Evolutionary conservation across 2,329 filamentous ascomycete species (phyloP).

Genomic region (Myotisia sp.): DNA sequence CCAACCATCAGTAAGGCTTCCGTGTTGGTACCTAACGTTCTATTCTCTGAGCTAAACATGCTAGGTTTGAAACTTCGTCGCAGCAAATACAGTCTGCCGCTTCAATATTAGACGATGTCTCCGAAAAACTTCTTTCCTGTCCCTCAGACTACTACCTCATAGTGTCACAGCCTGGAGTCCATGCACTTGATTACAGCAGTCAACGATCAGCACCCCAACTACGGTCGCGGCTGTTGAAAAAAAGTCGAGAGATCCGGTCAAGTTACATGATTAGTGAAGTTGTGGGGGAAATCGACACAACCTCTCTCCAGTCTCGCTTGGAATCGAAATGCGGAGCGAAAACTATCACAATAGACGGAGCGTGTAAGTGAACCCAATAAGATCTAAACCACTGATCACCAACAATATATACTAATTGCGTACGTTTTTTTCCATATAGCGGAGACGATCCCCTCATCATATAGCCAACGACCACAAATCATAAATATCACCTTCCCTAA

Average conservation of each 20-base stretch:
- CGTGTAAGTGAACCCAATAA: constrained; percentile 20
- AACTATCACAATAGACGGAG: constrained; percentile 30
- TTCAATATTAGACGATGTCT: constrained; percentile 30
- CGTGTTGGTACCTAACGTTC: background rate
- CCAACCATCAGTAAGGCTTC: constrained; percentile 54
- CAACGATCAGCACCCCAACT: constrained; percentile 39
- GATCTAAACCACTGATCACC: too few relatives aligned
- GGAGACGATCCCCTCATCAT: constrained; percentile 24
- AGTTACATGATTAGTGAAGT: constrained; percentile 41
- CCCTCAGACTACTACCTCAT: constrained; percentile 64
- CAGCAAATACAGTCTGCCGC: constrained; percentile 31
- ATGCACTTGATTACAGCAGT: constrained; percentile 51
- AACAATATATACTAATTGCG: too few relatives aligned
- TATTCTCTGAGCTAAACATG: background rate
- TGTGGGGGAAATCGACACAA: constrained; percentile 34
- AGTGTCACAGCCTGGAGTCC: constrained; percentile 61
- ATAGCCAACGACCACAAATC: constrained; percentile 27
- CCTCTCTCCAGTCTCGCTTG: constrained; percentile 30
- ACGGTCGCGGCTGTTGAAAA: constrained; percentile 36
- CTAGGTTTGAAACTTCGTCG: constrained; percentile 27
- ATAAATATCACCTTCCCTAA: constrained; percentile 34
- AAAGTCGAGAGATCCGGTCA: constrained; percentile 40
- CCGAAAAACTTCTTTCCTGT: constrained; percentile 45
- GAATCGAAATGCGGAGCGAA: constrained; percentile 35
- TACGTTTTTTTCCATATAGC: too few relatives aligned